These are phyloP conservation scores for Epichloe hybrida DNA, from an alignment of 2,329 filamentous ascomycete species.

Conservation along the genomic window DNA sequence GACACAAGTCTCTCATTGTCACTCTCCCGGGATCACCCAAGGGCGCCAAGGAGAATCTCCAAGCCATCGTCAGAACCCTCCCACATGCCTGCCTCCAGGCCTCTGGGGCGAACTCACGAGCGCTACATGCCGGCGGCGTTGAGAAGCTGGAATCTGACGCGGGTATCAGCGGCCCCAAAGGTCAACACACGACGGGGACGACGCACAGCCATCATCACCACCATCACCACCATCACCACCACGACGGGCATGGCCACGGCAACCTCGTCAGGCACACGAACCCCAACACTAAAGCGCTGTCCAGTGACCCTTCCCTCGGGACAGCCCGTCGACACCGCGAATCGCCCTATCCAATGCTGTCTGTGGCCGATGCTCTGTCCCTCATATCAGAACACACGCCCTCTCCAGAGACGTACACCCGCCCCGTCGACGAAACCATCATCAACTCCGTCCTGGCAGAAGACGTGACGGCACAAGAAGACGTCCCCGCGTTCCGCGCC, in stretches of 20 bases:
- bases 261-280: constrained; percentile 60
- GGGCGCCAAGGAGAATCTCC: constrained; percentile 84
- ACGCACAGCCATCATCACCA: constrained; percentile 24
- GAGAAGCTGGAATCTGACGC: constrained; percentile 77
- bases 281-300: constrained; percentile 14
- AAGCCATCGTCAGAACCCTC: constrained; percentile 76
- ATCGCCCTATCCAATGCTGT: constrained; percentile 86
- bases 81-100: constrained; percentile 92
- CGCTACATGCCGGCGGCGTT: constrained; percentile 66
- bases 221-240: constrained; percentile 17
- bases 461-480: constrained; percentile 65
- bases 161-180: constrained; percentile 35
- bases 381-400: constrained; percentile 66
- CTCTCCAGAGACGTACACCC: constrained; percentile 38
- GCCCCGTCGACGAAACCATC: constrained; percentile 49
- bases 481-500: constrained; percentile 84
- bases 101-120: constrained; percentile 67
- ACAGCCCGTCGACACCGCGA: constrained; percentile 62
- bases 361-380: constrained; percentile 65
- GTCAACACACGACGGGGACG: constrained; percentile 15
- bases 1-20: constrained; percentile 68
- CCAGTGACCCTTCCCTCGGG: constrained; percentile 47
- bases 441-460: constrained; percentile 71
- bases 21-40: constrained; percentile 88
- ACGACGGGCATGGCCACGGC: constrained; percentile 33